Base-by-base conservation (phyloP, 768 basidiomycete species). In the Lactifluus hygrophoroides region DNA sequence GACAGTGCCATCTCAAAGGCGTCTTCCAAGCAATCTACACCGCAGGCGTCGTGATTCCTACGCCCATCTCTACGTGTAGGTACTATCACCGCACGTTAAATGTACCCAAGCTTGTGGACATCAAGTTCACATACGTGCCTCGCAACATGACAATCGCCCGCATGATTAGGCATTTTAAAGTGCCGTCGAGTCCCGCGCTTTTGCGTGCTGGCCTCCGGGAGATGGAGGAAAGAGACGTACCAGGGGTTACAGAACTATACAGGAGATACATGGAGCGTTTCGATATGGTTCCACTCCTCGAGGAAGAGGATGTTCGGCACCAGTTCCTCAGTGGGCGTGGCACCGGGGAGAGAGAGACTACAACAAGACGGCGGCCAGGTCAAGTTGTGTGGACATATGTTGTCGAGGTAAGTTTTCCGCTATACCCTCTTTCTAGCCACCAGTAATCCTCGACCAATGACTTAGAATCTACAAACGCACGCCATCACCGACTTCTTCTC, bases 21-120 rank as follows among this genome's bases (percentile, higher is more conserved):
- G 78, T 96, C 52, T 97, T 96, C 76, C 96, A 99, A 71, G 96
- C 96, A 8, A 88, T 99, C 51, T 98, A 98, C 70, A 99, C 96
- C 0, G 94, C 84, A 17, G 96, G 96, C 2, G 83, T 93, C 25
- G 84, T 96, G 43, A 76, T 99, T 11, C 96, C 96, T 9, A 98
- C 96, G 0, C 96, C 96, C 0, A 82, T 98, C 19, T 82, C 91
- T 3, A 85, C 86, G 11, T 94, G 90, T 64, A 92, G 92, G 66
- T 97, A 97, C 70, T 88, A 81, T 72, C 96, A 99, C 68, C 92
- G 96, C 23, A 81, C 88, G 47, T 74, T 98, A 44, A 97, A 96
- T 71, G 80, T 97, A 35, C 81, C 85, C 5, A 99, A 99, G 70
- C 85, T 99, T 34, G 79, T 97, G 57, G 91, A 95, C 58, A 80